A percentile compares a stretch with the other conserved stretches of the same genome.
Evolutionary conservation across 345 rosid genomes (phyloP).

Genomic region (Acer negundo): DNA sequence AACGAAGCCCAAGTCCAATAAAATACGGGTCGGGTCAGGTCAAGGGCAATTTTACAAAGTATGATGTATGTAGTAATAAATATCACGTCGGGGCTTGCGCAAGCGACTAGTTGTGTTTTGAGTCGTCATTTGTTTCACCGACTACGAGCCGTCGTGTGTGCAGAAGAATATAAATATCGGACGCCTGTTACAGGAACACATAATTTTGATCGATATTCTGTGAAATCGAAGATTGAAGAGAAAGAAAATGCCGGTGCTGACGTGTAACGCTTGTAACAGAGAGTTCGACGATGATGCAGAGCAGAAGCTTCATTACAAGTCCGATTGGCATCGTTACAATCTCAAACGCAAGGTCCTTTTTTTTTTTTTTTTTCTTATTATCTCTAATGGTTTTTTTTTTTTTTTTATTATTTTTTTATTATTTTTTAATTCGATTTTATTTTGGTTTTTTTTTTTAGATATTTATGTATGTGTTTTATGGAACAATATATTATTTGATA

Average conservation of each 20-base stretch:
- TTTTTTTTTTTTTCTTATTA: background rate
- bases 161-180: background rate
- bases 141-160: conserved; percentile 14
- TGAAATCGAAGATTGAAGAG: background rate
- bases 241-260: conserved; percentile 61
- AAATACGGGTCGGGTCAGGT: background rate
- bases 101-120: background rate
- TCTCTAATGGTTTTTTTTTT: background rate
- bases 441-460: background rate
- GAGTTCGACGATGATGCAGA: conserved; percentile 77
- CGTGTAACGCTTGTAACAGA: conserved; percentile 93
- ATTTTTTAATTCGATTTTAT: background rate
- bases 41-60: too few species aligned
- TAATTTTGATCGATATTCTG: background rate
- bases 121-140: background rate
- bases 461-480: background rate
- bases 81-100: background rate
- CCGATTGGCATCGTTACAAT: conserved; percentile 99
- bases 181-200: too few species aligned
- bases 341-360: conserved; percentile 88
- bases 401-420: background rate
- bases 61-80: background rate
- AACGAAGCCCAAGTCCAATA: background rate
- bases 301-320: conserved; percentile 83
- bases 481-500: background rate